Base-by-base conservation (phyloP, 2,329 filamentous ascomycete species). In the Alternaria brassicae region DNA sequence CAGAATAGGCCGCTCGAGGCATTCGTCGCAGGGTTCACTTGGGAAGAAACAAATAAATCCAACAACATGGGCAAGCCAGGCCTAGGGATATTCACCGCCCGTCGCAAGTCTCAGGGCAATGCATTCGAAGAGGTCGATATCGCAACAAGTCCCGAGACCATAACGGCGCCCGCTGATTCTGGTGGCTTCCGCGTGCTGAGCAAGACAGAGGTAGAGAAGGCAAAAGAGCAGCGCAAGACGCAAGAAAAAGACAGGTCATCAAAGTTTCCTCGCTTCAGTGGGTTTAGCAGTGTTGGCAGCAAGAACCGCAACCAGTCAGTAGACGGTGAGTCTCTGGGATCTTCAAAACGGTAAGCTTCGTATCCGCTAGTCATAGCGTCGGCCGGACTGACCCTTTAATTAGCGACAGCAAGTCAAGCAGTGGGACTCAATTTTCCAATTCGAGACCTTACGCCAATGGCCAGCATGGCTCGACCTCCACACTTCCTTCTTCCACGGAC, bases 371-470 rank as follows among this genome's bases (percentile, higher is more conserved):
- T 58, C 45, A 60, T 68, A 65, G 69, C 67, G 63, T 60, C 66
- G 64, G 66, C 62, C 60, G 41, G 63, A 67, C 71, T 76, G 62
- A 77, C 50, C 61, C 56, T 54, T 65, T 62, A 63, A 63, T 63
- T 70, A 78, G 76, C 59, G 75, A 76, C 60, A 78, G 76, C 69
- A 78, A 78, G 60, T 77, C 75, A n/a, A 79, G 77, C 67, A 78
- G 71, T 66, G 75, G 73, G 39, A 76, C 76, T 42, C 72, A 77
- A 59, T 74, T 70, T 58, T 73, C 70, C 34, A 61, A 68, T 17
- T 72, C 73, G 34, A 70, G 75, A 45, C 72, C 72, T 41, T 79
- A 79, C 62, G 71, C 74, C 56, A 72, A 72, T 60, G 72, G 68
- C 60, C 76, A 71, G 53, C 73, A 71, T 63, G 75, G 75, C 50